Evolutionary conservation across 106 monocot genomes (phyloP).

Genomic region (Allium sativum): DNA sequence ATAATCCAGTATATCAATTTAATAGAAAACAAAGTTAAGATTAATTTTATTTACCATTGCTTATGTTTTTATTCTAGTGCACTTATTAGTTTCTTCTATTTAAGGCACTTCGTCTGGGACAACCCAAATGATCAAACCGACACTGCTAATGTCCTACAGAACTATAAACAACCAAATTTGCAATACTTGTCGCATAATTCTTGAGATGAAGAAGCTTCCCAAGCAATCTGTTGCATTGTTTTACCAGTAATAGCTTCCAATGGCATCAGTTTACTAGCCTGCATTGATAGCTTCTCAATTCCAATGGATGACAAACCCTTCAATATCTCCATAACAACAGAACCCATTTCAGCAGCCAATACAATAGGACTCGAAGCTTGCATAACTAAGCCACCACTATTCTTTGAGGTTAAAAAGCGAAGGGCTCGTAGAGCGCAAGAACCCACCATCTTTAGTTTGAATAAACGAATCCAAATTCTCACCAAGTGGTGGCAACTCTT

Average conservation of each 20-base stretch:
- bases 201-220: conserved; percentile 52
- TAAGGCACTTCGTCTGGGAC: no score
- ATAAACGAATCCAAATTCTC: conserved; percentile 68
- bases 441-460: conserved; percentile 82
- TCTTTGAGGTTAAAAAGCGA: conserved; percentile 57
- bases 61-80: no score
- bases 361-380: conserved; percentile 85
- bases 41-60: no score
- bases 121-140: no score
- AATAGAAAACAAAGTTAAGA: no score
- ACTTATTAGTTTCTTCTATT: no score
- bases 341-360: conserved; percentile 89
- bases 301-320: conserved; percentile 67
- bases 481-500: conserved; percentile 54
- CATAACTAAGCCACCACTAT: conserved; percentile 68
- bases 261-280: conserved; percentile 84
- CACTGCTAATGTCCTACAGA: not conserved
- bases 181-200: conserved; percentile 40
- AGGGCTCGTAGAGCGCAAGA: conserved; percentile 81
- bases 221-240: conserved; percentile 71
- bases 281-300: conserved; percentile 81
- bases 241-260: conserved; percentile 88
- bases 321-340: conserved; percentile 77
- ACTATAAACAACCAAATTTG: not conserved
- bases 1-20: no score